Conservation (phyloP, 352 stramenopile species). For the Globisporangium barbulae region DNA sequence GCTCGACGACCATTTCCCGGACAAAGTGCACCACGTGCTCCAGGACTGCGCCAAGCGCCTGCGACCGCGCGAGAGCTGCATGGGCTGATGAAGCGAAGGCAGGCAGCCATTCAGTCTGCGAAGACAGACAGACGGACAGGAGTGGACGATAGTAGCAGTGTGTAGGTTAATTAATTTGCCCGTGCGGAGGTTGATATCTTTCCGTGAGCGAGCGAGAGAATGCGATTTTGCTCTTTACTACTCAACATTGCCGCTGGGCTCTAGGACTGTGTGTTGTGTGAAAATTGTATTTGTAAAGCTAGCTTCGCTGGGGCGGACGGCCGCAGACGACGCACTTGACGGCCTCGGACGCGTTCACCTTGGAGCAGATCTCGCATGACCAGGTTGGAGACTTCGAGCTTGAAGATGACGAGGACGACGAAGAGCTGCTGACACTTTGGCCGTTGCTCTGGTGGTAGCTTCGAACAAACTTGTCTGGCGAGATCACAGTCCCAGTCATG, state of each 20-base stretch:
- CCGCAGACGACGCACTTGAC: conserved; percentile 73
- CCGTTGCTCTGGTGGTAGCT: background rate
- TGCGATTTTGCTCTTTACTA: background rate
- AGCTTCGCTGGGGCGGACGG: conserved; percentile 30
- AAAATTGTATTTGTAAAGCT: background rate
- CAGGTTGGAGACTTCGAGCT: conserved; percentile 22
- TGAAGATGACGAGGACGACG: background rate
- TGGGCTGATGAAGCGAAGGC: conserved; percentile 13
- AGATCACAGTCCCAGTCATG: conserved; percentile 5
- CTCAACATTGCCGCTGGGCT: background rate
- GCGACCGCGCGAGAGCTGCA: conserved; percentile 28
- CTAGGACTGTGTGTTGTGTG: background rate
- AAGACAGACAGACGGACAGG: conserved; percentile 10
- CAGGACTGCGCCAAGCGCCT: conserved; percentile 71
- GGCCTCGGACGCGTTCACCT: conserved; percentile 42
- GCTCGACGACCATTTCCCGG: conserved; percentile 86
- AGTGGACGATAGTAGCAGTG: background rate
- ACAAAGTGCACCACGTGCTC: conserved; percentile 86
- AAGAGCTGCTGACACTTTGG: background rate
- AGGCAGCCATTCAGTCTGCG: background rate
- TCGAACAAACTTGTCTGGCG: background rate
- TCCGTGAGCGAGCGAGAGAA: background rate
- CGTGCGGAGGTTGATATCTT: background rate
- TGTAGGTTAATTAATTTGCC: background rate
- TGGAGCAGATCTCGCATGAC: conserved; percentile 74